Evolutionary conservation across 2,329 filamentous ascomycete genomes (phyloP).

Genomic region (Penicillium sp.): DNA sequence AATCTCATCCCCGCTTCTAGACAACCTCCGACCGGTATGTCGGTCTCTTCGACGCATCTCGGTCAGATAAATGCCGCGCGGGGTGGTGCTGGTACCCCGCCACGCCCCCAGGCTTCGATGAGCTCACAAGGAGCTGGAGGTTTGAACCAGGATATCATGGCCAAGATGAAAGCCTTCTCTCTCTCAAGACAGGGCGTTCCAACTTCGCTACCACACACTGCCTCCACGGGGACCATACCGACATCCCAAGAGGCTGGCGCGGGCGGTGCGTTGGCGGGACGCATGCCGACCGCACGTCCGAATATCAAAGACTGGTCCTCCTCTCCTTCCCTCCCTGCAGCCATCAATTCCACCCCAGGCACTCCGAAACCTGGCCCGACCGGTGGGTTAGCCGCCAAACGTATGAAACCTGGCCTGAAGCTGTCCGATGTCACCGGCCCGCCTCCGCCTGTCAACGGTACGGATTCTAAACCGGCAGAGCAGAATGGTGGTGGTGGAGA

Average conservation of each 20-base stretch:
- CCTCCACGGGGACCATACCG: constrained; percentile 42
- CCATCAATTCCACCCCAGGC: constrained; percentile 50
- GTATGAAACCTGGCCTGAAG: constrained; percentile 53
- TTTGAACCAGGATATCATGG: constrained; percentile 67
- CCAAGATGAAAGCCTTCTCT: constrained; percentile 72
- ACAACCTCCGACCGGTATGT: constrained; percentile 59
- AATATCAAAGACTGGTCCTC: constrained; percentile 39
- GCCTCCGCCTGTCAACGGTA: constrained; percentile 45
- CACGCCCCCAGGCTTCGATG: constrained; percentile 38
- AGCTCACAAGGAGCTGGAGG: constrained; percentile 51
- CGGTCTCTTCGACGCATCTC: constrained; percentile 79
- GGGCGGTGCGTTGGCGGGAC: constrained; percentile 36
- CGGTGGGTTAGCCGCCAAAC: constrained; percentile 51
- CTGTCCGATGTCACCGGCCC: constrained; percentile 53
- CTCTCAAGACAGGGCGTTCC: constrained; percentile 65
- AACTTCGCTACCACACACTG: constrained; percentile 36
- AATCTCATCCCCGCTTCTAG: constrained; percentile 32
- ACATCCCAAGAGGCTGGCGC: constrained; percentile 20
- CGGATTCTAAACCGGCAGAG: constrained; percentile 27
- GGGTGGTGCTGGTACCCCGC: constrained; percentile 41
- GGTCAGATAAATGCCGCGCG: constrained; percentile 74
- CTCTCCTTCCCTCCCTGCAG: constrained; percentile 27
- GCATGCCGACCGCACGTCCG: constrained; percentile 35
- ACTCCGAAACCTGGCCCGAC: constrained; percentile 43
- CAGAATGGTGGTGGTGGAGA: constrained; percentile 22